Conservation (phyloP, 345 rosid species). For the Ceriops zippeliana region DNA sequence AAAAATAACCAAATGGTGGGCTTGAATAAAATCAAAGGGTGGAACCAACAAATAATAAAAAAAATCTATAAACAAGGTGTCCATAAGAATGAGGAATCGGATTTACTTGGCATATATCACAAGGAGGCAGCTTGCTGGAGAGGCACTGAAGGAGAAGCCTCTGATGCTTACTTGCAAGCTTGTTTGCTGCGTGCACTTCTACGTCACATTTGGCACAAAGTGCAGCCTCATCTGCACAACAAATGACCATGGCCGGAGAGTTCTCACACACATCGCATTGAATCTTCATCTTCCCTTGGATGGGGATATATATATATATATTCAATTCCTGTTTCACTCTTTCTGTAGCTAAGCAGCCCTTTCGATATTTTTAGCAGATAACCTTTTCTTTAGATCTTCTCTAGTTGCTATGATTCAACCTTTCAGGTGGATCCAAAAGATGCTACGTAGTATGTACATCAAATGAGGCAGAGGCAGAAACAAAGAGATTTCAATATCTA, state of each 20-base stretch:
- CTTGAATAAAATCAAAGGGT: too few relatives aligned
- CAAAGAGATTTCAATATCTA: neutral
- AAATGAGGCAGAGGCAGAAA: neutral
- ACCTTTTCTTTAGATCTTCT: neutral
- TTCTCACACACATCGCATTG: slow-evolving; percentile 98
- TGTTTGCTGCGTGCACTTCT: slow-evolving; percentile 94
- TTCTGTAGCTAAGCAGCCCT: neutral
- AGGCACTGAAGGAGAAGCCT: slow-evolving; percentile 81
- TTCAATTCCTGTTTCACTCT: neutral
- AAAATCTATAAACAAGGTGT: too few relatives aligned
- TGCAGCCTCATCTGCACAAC: slow-evolving; percentile 97
- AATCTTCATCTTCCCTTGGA: slow-evolving; percentile 58
- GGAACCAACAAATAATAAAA: too few relatives aligned
- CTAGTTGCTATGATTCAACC: neutral
- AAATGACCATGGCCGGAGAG: slow-evolving; percentile 88
- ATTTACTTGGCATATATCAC: slow-evolving; percentile 86
- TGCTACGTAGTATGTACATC: neutral
- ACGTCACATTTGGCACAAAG: slow-evolving; percentile 74
- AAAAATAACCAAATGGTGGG: too few relatives aligned
- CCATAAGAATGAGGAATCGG: neutral
- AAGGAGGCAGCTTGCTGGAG: slow-evolving; percentile 73
- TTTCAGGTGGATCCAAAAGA: neutral
- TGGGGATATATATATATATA: neutral
- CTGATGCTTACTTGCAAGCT: slow-evolving; percentile 95
- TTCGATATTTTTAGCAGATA: neutral